Conservation (phyloP, 768 basidiomycete genomes). For the Kwoniella bestiolae region DNA sequence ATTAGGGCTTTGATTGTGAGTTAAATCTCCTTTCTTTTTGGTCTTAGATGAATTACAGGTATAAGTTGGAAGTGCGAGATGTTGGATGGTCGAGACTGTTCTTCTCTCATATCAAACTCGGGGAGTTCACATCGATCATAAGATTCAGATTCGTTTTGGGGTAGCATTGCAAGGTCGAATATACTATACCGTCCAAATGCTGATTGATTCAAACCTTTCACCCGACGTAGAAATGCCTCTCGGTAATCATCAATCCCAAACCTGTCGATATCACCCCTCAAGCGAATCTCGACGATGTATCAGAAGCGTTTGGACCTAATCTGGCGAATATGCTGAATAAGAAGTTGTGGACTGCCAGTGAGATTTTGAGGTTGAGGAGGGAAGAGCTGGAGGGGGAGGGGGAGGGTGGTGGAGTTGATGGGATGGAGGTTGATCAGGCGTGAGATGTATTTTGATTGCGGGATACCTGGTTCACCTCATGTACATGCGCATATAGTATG, state of each 20-base stretch:
- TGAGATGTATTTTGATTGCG: too few relatives aligned
- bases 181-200: neutral
- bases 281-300: slow-evolving; percentile 22
- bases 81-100: neutral
- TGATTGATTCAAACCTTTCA: too few relatives aligned
- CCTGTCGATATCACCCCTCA: slow-evolving; percentile 16
- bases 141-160: neutral
- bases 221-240: slow-evolving; percentile 5
- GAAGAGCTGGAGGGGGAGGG: slow-evolving; percentile 13
- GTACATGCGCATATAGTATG: neutral
- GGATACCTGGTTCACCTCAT: neutral
- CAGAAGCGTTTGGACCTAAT: slow-evolving; percentile 34
- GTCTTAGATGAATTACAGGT: too few relatives aligned
- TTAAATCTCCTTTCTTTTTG: too few relatives aligned
- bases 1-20: slow-evolving; percentile 40
- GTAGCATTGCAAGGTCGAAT: neutral
- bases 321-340: slow-evolving; percentile 35
- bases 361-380: slow-evolving; percentile 31
- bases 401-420: slow-evolving; percentile 6
- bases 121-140: neutral
- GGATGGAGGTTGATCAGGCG: slow-evolving; percentile 17
- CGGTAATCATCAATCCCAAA: slow-evolving; percentile 28
- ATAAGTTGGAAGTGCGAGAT: too few relatives aligned
- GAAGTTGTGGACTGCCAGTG: slow-evolving; percentile 36
- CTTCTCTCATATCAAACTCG: neutral